These are phyloP conservation scores for Lolium perenne DNA, from an alignment of 176 grass and related monocot genomes.

Conservation along the genomic window DNA sequence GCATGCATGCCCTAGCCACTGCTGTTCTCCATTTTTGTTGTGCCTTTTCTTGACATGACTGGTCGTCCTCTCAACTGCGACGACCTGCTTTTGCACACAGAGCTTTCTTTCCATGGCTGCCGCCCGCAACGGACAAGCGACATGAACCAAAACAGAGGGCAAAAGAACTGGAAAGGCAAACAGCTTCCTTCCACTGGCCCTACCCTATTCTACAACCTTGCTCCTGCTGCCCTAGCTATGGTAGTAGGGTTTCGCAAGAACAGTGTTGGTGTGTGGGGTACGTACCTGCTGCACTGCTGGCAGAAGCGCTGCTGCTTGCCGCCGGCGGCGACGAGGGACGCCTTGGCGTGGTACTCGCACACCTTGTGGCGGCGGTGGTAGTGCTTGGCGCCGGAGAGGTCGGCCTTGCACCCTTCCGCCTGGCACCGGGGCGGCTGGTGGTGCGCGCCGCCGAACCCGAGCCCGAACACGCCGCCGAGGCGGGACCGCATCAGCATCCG, in stretches of 20 bases:
- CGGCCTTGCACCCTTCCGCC: slow-evolving; percentile 85
- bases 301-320: slow-evolving; percentile 94
- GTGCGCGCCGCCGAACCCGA: slow-evolving; percentile 61
- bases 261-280: not conserved
- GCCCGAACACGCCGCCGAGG: slow-evolving; percentile 56
- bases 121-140: slow-evolving; percentile 44
- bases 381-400: slow-evolving; percentile 89
- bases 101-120: slow-evolving; percentile 34
- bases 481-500: slow-evolving; percentile 55
- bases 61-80: not conserved
- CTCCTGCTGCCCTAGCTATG: not conserved
- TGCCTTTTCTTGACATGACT: not conserved
- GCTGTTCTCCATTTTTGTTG: not conserved
- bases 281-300: slow-evolving; percentile 95
- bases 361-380: slow-evolving; percentile 99
- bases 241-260: not conserved
- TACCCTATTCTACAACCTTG: not conserved
- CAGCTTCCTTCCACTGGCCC: not conserved
- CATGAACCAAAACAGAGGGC: slow-evolving; percentile 15
- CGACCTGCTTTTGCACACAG: slow-evolving; percentile 2
- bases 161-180: not conserved
- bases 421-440: slow-evolving; percentile 78
- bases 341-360: slow-evolving; percentile 98
- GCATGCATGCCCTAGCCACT: slow-evolving; percentile 15
- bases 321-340: slow-evolving; percentile 63